Percentiles rank a stretch among this genome's conserved stretches.
phyloP scores from a whole-genome alignment of 495 filamentous ascomycete genomes.

The Lasiosphaeris hirsuta region DNA sequence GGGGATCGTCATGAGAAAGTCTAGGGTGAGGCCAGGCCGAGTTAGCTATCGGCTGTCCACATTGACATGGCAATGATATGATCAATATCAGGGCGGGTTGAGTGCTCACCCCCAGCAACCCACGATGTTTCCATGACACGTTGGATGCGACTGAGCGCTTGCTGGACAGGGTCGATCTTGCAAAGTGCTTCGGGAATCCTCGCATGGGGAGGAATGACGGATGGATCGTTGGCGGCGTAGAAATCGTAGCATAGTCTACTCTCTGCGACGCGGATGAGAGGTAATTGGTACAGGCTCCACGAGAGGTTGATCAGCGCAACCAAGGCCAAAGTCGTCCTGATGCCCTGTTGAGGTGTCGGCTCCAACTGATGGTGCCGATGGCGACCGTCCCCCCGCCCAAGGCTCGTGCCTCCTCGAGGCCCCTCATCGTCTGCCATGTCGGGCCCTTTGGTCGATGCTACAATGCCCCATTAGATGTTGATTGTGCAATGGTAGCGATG shows the following conservation, averaged over 20 bases:
- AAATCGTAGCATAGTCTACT: slow-evolving; percentile 45
- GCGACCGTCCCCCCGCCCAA: neutral
- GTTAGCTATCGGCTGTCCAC: slow-evolving; percentile 2
- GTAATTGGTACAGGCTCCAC: slow-evolving; percentile 43
- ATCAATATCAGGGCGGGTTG: too few species aligned
- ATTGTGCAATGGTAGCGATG: too few species aligned
- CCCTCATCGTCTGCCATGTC: neutral
- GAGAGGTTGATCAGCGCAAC: slow-evolving; percentile 44
- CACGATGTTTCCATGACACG: slow-evolving; percentile 42
- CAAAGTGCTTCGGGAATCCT: slow-evolving; percentile 43
- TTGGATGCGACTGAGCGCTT: slow-evolving; percentile 42
- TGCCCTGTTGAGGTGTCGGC: slow-evolving; percentile 10
- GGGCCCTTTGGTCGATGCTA: too few species aligned
- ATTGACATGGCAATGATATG: neutral
- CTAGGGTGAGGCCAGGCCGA: slow-evolving; percentile 21
- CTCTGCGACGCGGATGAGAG: slow-evolving; percentile 47
- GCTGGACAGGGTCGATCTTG: slow-evolving; percentile 45
- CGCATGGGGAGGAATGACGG: slow-evolving; percentile 30
- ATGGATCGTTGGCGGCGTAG: slow-evolving; percentile 37
- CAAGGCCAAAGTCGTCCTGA: slow-evolving; percentile 34
- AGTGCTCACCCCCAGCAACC: slow-evolving; percentile 40
- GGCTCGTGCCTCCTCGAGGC: neutral
- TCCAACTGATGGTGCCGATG: neutral
- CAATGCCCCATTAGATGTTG: too few species aligned
- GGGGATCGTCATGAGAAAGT: slow-evolving; percentile 46